Evolutionary conservation across 2,329 filamentous ascomycete species (phyloP).

Genomic region (Aspergillus vadensis): DNA sequence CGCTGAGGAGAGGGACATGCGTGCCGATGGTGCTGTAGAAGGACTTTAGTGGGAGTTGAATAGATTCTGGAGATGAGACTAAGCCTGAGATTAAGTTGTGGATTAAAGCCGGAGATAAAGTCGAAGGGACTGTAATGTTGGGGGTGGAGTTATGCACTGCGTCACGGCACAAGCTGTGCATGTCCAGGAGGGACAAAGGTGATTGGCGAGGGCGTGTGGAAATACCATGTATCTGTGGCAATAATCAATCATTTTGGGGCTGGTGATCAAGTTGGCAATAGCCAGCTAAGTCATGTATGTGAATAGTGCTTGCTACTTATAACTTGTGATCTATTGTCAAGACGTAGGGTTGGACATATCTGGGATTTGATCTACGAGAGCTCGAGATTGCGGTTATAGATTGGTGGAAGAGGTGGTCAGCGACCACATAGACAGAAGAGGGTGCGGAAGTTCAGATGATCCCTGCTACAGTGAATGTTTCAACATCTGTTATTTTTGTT

Average conservation of each 20-base stretch:
- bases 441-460: too few relatives aligned
- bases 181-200: background rate
- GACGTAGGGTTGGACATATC: too few relatives aligned
- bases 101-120: background rate
- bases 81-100: background rate
- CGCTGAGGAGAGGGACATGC: background rate
- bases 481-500: too few relatives aligned
- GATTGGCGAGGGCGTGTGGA: background rate
- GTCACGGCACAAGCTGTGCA: background rate
- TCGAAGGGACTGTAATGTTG: background rate
- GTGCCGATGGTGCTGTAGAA: background rate
- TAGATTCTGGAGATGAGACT: background rate
- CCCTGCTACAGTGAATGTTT: too few relatives aligned
- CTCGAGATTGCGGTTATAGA: too few relatives aligned
- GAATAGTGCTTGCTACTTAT: too few relatives aligned
- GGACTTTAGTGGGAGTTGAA: background rate
- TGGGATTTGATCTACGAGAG: too few relatives aligned
- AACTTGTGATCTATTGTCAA: too few relatives aligned
- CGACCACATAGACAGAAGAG: too few relatives aligned
- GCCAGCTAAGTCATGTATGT: too few relatives aligned
- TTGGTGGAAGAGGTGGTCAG: too few relatives aligned
- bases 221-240: background rate
- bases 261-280: too few relatives aligned
- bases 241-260: background rate
- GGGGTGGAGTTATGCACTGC: background rate